Evolutionary conservation across 2,329 filamentous ascomycete species (phyloP), one percentile per base, ranked within the genome.

Genomic region (Incumbomyces lentus): DNA sequence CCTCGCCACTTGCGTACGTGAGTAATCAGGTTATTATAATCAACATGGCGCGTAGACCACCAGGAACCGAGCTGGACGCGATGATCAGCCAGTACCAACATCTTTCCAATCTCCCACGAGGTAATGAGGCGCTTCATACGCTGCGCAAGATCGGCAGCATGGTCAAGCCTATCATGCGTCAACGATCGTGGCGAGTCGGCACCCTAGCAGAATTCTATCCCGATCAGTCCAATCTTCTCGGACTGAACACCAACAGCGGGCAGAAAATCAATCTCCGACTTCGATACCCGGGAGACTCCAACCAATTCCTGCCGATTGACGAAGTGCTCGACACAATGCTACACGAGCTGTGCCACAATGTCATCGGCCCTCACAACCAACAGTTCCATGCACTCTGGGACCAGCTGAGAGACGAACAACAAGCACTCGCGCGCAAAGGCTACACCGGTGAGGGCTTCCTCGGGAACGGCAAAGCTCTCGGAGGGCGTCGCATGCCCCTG

Each of bases 91-190:
- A 70, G 55, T 78, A 74, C 53, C 69, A 74, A 37, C 72, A 77
- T 64, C 64, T 76, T n/a, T 69, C 70, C 38, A 62, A 65, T 22
- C 63, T 68, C 7, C 65, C 67, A 10, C 65, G 72, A 10, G 69
- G 72, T 51, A 62, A 46, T n/a, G 73, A 76, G 50, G 74, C 73
- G 10, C 60, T 76, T 2, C 59, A 77, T 31, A 78, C 77, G 48
- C 73, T 96, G 18, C 84, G 81, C 58, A 89, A 84, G 64, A 75
- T 93, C 34, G 87, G 87, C 2, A 94, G 88, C 19, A 67, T 93
- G 48, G 89, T 95, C 51, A 95, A 95, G 63, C 90, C 90, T 14
- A 86, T 96, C 52, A 96, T 96, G 89, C 76, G 87, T 53, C 86
- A 86, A 40, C 79, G 86, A 36, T 74, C 74, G 46, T 96, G 88